Conservation (phyloP, 2,329 filamentous ascomycete genomes). For the Pestalotiopsis sp. region DNA sequence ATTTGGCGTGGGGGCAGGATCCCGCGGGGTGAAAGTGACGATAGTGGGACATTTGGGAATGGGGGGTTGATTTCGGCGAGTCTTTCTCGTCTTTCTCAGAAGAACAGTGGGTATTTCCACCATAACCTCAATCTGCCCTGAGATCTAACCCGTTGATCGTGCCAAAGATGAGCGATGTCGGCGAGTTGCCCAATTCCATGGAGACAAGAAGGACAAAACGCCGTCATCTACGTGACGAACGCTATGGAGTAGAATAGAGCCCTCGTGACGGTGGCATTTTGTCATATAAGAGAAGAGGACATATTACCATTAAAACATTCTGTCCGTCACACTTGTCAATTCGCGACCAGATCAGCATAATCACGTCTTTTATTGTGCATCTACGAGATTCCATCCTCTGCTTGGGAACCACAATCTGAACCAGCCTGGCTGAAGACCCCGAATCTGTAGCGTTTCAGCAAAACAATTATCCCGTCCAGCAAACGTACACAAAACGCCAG, state of each 20-base stretch:
- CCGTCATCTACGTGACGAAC: not conserved
- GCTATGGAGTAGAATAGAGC: not conserved
- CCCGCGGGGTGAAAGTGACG: not conserved
- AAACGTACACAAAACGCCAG: not conserved
- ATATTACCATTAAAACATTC: no score
- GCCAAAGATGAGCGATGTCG: conserved; percentile 6
- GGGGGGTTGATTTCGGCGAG: conserved; percentile 7
- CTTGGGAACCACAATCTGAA: not conserved
- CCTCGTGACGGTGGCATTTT: not conserved
- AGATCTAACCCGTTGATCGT: not conserved
- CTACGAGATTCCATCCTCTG: not conserved
- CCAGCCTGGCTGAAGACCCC: not conserved
- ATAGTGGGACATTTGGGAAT: not conserved
- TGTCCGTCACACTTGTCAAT: not conserved
- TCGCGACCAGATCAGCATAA: not conserved
- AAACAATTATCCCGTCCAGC: conserved; percentile 14
- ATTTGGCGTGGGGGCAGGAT: conserved; percentile 5
- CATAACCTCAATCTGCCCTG: not conserved
- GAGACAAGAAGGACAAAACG: not conserved
- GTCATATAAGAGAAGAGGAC: no score
- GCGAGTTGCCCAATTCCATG: not conserved
- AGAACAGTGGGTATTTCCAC: not conserved
- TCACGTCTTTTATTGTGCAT: not conserved
- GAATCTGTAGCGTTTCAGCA: conserved; percentile 2
- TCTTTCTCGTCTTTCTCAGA: not conserved